A percentile compares a stretch with the other conserved stretches of the same genome.
phyloP scores from a whole-genome alignment of 345 rosid species.

The Heritiera littoralis region DNA sequence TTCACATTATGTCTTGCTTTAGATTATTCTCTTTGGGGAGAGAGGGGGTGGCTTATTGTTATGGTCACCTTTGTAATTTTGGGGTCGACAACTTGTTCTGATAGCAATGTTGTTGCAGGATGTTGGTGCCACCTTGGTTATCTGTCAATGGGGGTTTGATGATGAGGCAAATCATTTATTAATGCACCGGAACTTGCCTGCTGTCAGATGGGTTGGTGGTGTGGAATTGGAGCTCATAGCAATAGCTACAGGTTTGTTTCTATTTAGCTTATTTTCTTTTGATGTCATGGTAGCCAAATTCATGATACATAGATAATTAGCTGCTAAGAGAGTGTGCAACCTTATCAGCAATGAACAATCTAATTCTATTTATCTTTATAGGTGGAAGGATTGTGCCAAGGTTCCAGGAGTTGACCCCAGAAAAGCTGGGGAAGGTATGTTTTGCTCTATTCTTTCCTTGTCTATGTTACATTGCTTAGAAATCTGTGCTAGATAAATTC shows the following conservation, averaged over 20 bases:
- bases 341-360: conserved; percentile 4
- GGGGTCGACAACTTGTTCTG: not conserved
- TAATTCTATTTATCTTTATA: conserved; percentile 33
- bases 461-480: not conserved
- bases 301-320: not conserved
- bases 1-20: not conserved
- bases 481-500: not conserved
- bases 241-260: conserved; percentile 80
- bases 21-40: conserved; percentile 6
- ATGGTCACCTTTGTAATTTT: not conserved
- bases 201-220: conserved; percentile 99
- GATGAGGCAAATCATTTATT: conserved; percentile 97
- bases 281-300: not conserved
- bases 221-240: conserved; percentile 98
- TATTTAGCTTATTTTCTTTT: conserved; percentile 16
- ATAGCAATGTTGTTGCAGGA: conserved; percentile 52
- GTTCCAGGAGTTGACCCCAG: conserved; percentile 94
- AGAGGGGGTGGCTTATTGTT: not conserved
- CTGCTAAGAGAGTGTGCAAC: not conserved
- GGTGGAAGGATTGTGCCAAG: conserved; percentile 99
- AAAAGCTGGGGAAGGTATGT: conserved; percentile 85
- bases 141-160: conserved; percentile 99
- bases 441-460: conserved; percentile 16
- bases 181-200: conserved; percentile 95
- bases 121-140: conserved; percentile 94